Conservation (phyloP, 305 asterid genomes). For the Fraxinus greggii region DNA sequence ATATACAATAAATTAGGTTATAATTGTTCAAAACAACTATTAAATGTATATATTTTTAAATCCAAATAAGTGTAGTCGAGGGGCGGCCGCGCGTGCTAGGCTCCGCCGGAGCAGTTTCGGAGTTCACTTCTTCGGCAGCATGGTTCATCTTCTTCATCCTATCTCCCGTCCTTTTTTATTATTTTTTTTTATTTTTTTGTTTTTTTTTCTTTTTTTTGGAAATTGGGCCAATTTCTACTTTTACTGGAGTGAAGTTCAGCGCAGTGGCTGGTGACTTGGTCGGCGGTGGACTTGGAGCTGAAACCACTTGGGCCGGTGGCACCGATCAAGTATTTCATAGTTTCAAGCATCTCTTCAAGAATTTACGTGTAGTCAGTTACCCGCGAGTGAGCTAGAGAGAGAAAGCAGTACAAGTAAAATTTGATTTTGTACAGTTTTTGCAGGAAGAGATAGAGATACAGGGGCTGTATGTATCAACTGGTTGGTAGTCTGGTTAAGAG, state of each 20-base stretch:
- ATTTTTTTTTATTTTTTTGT: too few species aligned
- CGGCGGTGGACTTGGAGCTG: constrained; percentile 82
- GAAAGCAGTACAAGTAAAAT: constrained; percentile 19
- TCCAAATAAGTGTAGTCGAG: too few species aligned
- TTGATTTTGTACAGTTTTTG: constrained; percentile 14
- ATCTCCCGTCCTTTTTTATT: too few species aligned
- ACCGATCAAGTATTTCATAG: constrained; percentile 72
- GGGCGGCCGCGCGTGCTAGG: too few species aligned
- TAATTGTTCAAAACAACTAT: too few species aligned
- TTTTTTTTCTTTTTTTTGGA: too few species aligned
- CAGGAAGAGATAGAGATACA: constrained; percentile 26
- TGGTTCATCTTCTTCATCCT: too few species aligned
- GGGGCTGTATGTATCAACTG: constrained; percentile 9
- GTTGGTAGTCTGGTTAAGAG: constrained; percentile 3
- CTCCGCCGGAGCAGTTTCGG: too few species aligned
- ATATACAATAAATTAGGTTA: too few species aligned
- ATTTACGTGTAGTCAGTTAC: neutral
- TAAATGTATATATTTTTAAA: too few species aligned
- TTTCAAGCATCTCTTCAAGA: constrained; percentile 56
- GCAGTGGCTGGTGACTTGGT: constrained; percentile 54
- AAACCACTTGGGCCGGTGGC: constrained; percentile 74
- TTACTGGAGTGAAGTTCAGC: constrained; percentile 49
- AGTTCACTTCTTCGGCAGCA: too few species aligned
- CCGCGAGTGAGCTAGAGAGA: constrained; percentile 23
- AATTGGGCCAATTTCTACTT: neutral